phyloP scores from a whole-genome alignment of 2,329 filamentous ascomycete genomes.

The Gaeumannomyces sp. region DNA sequence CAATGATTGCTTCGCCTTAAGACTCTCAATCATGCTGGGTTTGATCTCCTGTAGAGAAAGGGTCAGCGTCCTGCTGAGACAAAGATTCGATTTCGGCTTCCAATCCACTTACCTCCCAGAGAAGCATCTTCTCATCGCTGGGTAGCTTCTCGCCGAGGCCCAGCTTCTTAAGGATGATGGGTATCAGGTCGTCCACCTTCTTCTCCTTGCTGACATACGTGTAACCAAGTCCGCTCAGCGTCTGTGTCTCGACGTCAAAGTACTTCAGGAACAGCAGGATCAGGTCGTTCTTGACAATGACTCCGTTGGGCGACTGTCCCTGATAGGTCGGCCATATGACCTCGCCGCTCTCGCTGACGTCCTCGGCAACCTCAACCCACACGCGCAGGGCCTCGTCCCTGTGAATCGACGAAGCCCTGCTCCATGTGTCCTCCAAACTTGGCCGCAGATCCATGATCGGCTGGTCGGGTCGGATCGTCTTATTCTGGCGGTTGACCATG shows the following conservation, averaged over 20 bases:
- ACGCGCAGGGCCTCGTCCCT: conserved; percentile 70
- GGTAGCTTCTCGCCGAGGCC: conserved; percentile 72
- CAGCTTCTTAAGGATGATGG: conserved; percentile 75
- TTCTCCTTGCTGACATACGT: conserved; percentile 83
- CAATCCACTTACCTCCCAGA: conserved; percentile 64
- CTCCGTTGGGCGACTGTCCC: conserved; percentile 45
- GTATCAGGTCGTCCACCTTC: conserved; percentile 78
- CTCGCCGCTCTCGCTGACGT: conserved; percentile 60
- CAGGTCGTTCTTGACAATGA: conserved; percentile 51
- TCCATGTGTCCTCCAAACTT: conserved; percentile 65
- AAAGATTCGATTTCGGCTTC: background rate
- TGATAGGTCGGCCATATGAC: conserved; percentile 64
- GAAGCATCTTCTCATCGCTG: conserved; percentile 52
- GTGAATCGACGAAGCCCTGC: conserved; percentile 43
- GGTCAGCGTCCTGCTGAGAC: conserved; percentile 10
- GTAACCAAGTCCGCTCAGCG: conserved; percentile 69
- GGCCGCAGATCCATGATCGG: conserved; percentile 72
- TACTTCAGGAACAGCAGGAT: conserved; percentile 90
- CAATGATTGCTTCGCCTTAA: conserved; percentile 86
- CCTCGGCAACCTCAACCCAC: conserved; percentile 76
- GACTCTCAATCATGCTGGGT: conserved; percentile 89
- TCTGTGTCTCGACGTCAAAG: conserved; percentile 75
- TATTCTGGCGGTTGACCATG: conserved; percentile 98
- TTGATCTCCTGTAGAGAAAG: conserved; percentile 68
- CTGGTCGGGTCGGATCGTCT: conserved; percentile 86